Conservation (phyloP, 2,329 filamentous ascomycete species). For the Madurella fahalii region DNA sequence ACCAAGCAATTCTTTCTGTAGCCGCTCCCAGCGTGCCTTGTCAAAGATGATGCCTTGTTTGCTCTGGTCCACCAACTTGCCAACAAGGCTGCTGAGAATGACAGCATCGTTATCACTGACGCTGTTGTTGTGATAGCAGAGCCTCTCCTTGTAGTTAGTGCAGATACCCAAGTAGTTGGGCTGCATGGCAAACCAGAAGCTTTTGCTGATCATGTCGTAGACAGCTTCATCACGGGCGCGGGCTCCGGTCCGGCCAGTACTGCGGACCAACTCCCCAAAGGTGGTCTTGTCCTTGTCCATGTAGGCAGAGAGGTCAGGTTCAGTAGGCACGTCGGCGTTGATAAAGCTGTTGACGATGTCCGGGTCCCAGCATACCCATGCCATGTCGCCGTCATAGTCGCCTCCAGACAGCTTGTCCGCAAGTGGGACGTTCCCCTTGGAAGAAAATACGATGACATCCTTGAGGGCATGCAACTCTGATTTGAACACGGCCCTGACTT, state of each 20-base stretch:
- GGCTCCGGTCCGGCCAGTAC: constrained; percentile 3
- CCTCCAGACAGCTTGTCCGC: constrained; percentile 72
- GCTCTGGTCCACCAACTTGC: constrained; percentile 53
- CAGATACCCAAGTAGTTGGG: constrained; percentile 57
- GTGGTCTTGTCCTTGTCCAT: constrained; percentile 46
- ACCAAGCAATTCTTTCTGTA: constrained; percentile 31
- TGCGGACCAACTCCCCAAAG: constrained; percentile 41
- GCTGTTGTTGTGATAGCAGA: constrained; percentile 56
- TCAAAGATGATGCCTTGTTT: constrained; percentile 54
- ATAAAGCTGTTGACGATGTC: constrained; percentile 61
- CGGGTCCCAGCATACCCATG: constrained; percentile 73
- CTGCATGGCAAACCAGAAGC: constrained; percentile 56
- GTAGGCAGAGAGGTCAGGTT: constrained; percentile 44
- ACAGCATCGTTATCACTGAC: constrained; percentile 45
- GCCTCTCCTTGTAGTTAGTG: constrained; percentile 60
- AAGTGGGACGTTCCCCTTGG: constrained; percentile 56
- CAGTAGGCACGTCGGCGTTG: constrained; percentile 51
- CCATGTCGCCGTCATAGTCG: constrained; percentile 76
- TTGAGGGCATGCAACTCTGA: constrained; percentile 62
- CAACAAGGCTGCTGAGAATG: constrained; percentile 48
- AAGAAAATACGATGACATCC: constrained; percentile 76
- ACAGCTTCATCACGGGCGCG: constrained; percentile 27
- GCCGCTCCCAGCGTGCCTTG: constrained; percentile 36
- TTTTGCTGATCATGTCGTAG: constrained; percentile 46
- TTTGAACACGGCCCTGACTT: constrained; percentile 55